phyloP scores from a whole-genome alignment of 805 yeast genomes.

The Kodamaea hsintzibuensis region DNA sequence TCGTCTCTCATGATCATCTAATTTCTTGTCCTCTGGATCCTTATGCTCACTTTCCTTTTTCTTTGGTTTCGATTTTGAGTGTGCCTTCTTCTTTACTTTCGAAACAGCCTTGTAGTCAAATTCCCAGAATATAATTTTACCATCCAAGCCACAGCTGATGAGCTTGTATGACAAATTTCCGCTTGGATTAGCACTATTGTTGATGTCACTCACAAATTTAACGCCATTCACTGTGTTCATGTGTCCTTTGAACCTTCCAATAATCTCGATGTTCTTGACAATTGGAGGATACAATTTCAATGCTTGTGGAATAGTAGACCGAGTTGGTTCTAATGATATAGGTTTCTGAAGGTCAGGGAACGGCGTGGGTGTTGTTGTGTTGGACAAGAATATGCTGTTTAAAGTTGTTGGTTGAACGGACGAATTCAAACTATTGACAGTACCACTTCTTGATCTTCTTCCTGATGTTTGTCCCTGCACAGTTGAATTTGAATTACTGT shows the following conservation, averaged over 20 bases:
- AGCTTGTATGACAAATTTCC: slow-evolving; percentile 28
- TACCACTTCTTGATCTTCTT: slow-evolving; percentile 41
- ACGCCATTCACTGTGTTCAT: slow-evolving; percentile 35
- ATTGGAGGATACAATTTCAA: slow-evolving; percentile 29
- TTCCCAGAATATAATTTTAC: slow-evolving; percentile 44
- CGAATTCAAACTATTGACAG: slow-evolving; percentile 30
- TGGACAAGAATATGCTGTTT: slow-evolving; percentile 5
- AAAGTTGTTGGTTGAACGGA: slow-evolving; percentile 7
- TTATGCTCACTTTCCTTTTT: neutral
- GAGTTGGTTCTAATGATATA: neutral
- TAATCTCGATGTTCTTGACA: slow-evolving; percentile 37
- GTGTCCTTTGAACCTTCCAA: slow-evolving; percentile 41
- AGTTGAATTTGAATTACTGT: slow-evolving; percentile 3
- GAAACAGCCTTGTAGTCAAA: slow-evolving; percentile 45
- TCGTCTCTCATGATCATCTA: neutral
- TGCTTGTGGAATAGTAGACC: neutral
- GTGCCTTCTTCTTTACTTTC: slow-evolving; percentile 23
- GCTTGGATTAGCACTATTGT: neutral
- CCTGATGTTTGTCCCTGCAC: slow-evolving; percentile 18
- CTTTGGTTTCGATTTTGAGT: neutral
- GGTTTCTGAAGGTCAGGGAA: neutral
- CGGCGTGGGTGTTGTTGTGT: neutral
- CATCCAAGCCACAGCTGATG: slow-evolving; percentile 41
- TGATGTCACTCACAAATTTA: slow-evolving; percentile 21
- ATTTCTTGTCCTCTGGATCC: neutral